phyloP scores from a whole-genome alignment of 495 filamentous ascomycete species.

The Tuber brumale region DNA sequence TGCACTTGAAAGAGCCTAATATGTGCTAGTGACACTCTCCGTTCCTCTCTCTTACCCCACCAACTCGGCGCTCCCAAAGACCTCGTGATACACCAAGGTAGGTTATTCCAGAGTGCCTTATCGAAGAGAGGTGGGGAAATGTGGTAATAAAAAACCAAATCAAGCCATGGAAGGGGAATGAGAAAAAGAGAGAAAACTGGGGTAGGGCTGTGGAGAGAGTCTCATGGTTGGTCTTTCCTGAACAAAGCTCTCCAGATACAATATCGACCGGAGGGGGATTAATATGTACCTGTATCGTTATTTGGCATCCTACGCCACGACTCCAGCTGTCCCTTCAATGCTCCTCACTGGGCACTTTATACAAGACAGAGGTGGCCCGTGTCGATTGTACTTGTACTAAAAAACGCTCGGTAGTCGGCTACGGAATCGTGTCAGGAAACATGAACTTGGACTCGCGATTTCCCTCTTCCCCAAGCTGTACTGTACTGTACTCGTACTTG shows the following conservation, averaged over 20 bases:
- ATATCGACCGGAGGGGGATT: neutral
- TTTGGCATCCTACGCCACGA: neutral
- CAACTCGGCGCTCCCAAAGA: neutral
- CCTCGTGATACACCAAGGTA: neutral
- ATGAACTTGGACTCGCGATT: neutral
- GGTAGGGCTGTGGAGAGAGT: neutral
- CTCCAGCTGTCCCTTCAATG: neutral
- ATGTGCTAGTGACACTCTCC: slow-evolving; percentile 21
- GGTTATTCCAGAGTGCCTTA: neutral
- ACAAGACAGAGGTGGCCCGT: neutral
- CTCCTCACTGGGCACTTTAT: neutral
- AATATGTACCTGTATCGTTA: neutral
- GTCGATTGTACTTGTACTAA: neutral
- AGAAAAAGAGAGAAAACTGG: neutral
- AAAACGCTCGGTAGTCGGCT: neutral
- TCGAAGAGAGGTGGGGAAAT: neutral
- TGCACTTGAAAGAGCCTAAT: slow-evolving; percentile 25
- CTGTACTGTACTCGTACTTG: too few species aligned
- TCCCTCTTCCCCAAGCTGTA: neutral
- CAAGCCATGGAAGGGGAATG: neutral
- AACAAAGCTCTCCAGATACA: neutral
- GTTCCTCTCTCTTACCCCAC: neutral
- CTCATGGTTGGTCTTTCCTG: neutral
- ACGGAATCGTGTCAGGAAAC: neutral
- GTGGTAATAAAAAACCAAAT: neutral